Conservation (phyloP, 371 early-diverging fungal species). For the Actinomortierella ambigua region DNA sequence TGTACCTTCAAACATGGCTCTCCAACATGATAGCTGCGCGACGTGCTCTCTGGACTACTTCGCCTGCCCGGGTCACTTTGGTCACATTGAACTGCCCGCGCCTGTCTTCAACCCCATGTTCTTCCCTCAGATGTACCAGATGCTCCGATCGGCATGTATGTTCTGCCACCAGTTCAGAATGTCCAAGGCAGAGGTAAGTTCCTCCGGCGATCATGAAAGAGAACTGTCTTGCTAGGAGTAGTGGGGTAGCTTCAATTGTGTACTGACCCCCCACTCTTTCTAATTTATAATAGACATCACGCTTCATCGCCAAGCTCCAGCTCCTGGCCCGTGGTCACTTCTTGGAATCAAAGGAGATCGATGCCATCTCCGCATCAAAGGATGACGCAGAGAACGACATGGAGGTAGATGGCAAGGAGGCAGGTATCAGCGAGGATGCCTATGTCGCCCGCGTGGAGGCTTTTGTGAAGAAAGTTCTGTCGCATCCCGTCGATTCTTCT, state of each 20-base stretch:
- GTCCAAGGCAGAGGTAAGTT: conserved; percentile 65
- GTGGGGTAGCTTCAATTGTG: neutral
- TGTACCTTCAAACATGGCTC: neutral
- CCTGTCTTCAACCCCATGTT: conserved; percentile 97
- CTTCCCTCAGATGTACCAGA: conserved; percentile 84
- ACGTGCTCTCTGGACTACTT: conserved; percentile 87
- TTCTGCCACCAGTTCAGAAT: conserved; percentile 92
- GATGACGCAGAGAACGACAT: conserved; percentile 50
- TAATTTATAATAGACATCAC: conserved; percentile 44
- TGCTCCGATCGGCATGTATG: conserved; percentile 88
- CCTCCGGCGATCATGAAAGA: neutral
- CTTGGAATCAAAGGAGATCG: conserved; percentile 82
- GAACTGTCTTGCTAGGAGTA: neutral
- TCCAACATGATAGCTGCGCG: conserved; percentile 66
- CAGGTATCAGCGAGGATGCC: conserved; percentile 53
- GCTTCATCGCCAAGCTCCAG: conserved; percentile 67
- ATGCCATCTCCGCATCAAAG: conserved; percentile 57
- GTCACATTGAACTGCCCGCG: conserved; percentile 98
- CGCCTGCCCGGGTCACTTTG: conserved; percentile 98
- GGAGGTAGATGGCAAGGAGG: conserved; percentile 56
- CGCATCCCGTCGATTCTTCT: conserved; percentile 27
- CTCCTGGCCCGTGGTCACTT: conserved; percentile 80
- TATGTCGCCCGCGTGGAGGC: conserved; percentile 58
- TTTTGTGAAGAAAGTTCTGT: conserved; percentile 19
- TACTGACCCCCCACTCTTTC: neutral